Evolutionary conservation across 75 land plant genomes (phyloP), one percentile per base, ranked within the genome.

Genomic region (Azolla pinnata): DNA sequence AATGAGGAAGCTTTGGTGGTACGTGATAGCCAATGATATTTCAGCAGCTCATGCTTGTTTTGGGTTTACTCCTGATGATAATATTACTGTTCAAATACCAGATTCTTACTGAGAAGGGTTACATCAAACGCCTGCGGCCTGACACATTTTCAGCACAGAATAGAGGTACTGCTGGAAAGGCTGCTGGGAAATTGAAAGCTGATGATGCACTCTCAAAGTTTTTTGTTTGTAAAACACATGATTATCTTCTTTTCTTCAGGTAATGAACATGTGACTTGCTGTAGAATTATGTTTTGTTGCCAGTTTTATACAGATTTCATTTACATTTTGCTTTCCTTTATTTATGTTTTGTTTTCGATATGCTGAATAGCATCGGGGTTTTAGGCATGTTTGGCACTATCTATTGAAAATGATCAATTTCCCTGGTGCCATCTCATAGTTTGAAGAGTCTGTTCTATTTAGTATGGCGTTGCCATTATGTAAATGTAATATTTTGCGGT

Each of bases 161-260:
- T 34, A 83, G 99, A 61, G 99, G 96, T 52, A 93, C 99, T 35
- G 83, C 79, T 59, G 99, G 99, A 19, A 93, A 83, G 65, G 86
- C 99, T 60, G 78, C 89, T 34, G 99, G 96, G 42, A 93, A 85
- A 56, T 68, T 93, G 74, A 74, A 87, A 64, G 71, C 69, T 5
- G 79, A 89, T 74, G 99, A 93, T 71, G 71, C 80, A 0, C 83
- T 88, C 85, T 80, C 95, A 38, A 86, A 83, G 44, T 93, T 84
- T 63, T 59, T 83, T 64, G 82, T 81, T 7, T 93, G 99, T 60
- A 77, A 33, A 38, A 68, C 82, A 27, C 99, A 93, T 69, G 99
- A 93, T 66, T 79, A 86, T 60, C 63, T 93, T 23, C 82, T 93
- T 16, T 88, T 79, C 62, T 92, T 92, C 77, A 92, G 97, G 97